phyloP scores from a whole-genome alignment of 176 grass and related monocot genomes.

The Carex scoparia region DNA sequence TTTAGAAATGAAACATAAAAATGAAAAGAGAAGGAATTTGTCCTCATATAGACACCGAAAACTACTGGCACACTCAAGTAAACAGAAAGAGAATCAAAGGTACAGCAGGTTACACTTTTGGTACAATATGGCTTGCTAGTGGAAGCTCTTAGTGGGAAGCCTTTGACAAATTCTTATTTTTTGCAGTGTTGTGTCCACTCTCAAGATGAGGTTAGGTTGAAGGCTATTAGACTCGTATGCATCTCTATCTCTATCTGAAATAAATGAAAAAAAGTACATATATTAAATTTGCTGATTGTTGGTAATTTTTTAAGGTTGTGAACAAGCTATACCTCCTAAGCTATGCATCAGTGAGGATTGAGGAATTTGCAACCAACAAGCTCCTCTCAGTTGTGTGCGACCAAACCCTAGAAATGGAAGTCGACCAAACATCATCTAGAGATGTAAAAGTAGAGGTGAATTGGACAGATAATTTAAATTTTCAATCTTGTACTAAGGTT shows the following conservation, averaged over 20 bases:
- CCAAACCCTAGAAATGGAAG: conserved; percentile 35
- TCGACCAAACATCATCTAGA: conserved; percentile 16
- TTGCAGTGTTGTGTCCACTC: conserved; percentile 83
- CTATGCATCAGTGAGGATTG: conserved; percentile 66
- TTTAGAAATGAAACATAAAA: not conserved
- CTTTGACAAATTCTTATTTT: conserved; percentile 11
- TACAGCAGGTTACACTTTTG: not conserved
- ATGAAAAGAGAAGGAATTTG: not conserved
- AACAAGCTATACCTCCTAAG: conserved; percentile 75
- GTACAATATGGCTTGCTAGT: not conserved
- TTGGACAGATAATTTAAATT: not conserved
- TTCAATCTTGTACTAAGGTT: not conserved
- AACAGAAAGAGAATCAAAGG: not conserved
- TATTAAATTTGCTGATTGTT: conserved; percentile 2
- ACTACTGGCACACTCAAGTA: not conserved
- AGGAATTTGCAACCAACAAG: conserved; percentile 70
- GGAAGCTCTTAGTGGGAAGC: not conserved
- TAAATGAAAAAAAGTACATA: not conserved
- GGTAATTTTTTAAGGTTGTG: conserved; percentile 43
- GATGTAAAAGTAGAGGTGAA: conserved; percentile 1
- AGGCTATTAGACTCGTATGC: conserved; percentile 80
- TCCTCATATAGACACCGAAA: not conserved
- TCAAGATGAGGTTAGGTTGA: conserved; percentile 93
- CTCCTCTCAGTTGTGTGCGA: conserved; percentile 59
- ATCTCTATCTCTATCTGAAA: not conserved